These are phyloP conservation scores for Nymphaea colorata DNA, from an alignment of 164 flowering plant genomes.

Conservation along the genomic window DNA sequence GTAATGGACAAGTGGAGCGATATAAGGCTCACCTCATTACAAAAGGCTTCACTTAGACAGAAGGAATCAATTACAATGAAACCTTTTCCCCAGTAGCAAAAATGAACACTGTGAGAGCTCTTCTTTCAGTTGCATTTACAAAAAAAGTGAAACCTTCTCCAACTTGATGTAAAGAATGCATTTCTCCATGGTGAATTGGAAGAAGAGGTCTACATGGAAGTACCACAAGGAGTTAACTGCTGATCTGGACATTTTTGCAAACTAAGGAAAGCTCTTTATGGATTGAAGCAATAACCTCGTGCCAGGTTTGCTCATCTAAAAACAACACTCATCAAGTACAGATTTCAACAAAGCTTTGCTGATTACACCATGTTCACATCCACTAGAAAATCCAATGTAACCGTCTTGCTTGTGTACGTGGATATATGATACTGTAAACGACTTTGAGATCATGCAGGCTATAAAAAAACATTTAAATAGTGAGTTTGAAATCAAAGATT, in stretches of 20 bases:
- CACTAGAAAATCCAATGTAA: background rate
- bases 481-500: slow-evolving; percentile 2
- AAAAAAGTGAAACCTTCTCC: background rate
- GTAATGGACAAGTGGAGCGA: background rate
- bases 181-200: slow-evolving; percentile 1
- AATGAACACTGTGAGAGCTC: background rate
- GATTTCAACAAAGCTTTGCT: background rate
- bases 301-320: background rate
- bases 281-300: background rate
- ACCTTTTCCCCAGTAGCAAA: slow-evolving; percentile 1
- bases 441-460: background rate
- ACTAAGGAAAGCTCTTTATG: background rate
- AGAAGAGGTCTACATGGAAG: background rate
- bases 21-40: background rate
- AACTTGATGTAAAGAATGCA: slow-evolving; percentile 1
- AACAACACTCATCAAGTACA: background rate
- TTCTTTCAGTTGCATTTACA: background rate
- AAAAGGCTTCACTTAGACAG: background rate
- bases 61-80: background rate
- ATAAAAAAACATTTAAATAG: background rate
- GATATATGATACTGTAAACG: background rate
- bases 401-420: background rate
- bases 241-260: background rate
- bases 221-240: background rate
- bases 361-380: background rate